A percentile compares a stretch with the other conserved stretches of the same genome.
phyloP scores from a whole-genome alignment of 805 yeast species.

The Yamadazyma kitorensis region DNA sequence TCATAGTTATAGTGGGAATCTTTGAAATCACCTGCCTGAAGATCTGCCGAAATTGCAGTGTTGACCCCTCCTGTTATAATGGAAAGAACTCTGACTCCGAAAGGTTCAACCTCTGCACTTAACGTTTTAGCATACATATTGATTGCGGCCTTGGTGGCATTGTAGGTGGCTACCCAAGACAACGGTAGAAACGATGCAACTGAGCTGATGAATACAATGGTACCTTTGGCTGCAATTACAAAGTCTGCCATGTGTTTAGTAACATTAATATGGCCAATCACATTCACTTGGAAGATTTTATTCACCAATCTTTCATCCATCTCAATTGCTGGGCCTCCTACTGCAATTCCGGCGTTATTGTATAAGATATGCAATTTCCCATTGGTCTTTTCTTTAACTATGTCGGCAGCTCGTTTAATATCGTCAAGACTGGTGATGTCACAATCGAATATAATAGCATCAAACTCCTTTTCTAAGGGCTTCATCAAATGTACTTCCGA shows the following conservation, averaged over 20 bases:
- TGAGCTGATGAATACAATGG: constrained; percentile 34
- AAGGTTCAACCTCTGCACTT: constrained; percentile 10
- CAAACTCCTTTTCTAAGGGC: constrained; percentile 20
- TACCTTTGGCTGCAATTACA: constrained; percentile 47
- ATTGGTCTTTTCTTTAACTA: constrained; percentile 21
- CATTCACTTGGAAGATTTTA: constrained; percentile 26
- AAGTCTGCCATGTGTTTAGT: constrained; percentile 44
- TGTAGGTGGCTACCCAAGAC: constrained; percentile 28
- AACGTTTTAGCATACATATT: constrained; percentile 8
- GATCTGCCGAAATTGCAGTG: background rate
- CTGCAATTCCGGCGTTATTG: constrained; percentile 36
- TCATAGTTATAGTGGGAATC: background rate
- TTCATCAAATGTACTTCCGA: constrained; percentile 19
- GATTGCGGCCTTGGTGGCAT: constrained; percentile 24
- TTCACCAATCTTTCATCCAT: constrained; percentile 17
- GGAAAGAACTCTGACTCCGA: constrained; percentile 9
- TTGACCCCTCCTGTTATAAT: constrained; percentile 10
- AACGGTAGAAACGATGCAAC: constrained; percentile 23
- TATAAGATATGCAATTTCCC: constrained; percentile 32
- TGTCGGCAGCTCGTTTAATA: constrained; percentile 18
- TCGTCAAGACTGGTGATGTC: constrained; percentile 32
- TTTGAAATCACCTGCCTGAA: background rate
- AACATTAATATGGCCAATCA: constrained; percentile 31
- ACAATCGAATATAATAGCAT: constrained; percentile 22
- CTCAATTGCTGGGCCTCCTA: constrained; percentile 23